Evolutionary conservation across 2,329 filamentous ascomycete species (phyloP), one percentile per base, ranked within the genome.

Genomic region (Madurella fahalii): DNA sequence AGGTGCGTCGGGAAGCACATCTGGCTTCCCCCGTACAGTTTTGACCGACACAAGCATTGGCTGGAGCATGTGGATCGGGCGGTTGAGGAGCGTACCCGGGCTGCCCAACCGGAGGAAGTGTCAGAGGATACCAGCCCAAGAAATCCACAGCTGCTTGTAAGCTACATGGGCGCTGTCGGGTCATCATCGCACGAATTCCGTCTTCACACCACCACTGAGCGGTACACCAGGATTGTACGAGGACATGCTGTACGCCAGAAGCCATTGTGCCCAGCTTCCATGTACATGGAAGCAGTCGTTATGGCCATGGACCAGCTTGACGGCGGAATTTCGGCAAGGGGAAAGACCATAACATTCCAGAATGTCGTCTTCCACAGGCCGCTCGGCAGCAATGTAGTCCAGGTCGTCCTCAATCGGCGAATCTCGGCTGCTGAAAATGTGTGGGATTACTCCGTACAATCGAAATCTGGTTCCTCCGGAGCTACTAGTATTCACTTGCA

Each of bases 211-310:
- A 2, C 12, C 7, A 43, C 25, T 16, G 18, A 56, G 9, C 43
- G 53, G 4, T 56, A 45, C 46, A 13, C 3, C 18, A 40, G 25
- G 9, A 17, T 56, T 18, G 61, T 58, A 18, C 30, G 48, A 20
- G 65, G 65, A 8, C 64, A 66, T 40, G 57, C 53, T 3, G 63
- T 66, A 1, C 55, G 56, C 13, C 50, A 50, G 1, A 47, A 55
- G 9, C 49, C 59, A 2, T 53, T 65, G 9, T 65, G 63, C 37
- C 64, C 64, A 2, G 61, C 63, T 17, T 59, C 63, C 13, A 52
- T 66, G 52, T 66, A 65, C 53, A 58, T 66, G 52, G 64, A 66
- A 18, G 47, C 54, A 15, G 63, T 52, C 5, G 58, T 59, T 11
- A 64, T 61, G 43, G 61, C 62, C 18, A 2, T 52, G 37, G 44